These are phyloP conservation scores for Taxillus chinensis DNA, from an alignment of 164 flowering plant species.

Conservation along the genomic window DNA sequence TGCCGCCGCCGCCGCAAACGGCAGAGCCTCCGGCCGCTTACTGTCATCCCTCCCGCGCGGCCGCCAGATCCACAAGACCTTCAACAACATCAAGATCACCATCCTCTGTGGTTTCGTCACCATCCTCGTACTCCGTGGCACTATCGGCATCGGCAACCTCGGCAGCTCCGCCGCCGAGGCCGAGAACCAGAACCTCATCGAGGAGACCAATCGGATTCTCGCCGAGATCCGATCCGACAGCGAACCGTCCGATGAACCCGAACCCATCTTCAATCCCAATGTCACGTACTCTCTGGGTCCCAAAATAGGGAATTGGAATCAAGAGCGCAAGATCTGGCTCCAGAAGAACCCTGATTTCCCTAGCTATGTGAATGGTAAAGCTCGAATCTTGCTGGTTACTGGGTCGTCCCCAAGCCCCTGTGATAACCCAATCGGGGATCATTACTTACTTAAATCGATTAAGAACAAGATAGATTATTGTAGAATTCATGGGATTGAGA, in stretches of 20 bases:
- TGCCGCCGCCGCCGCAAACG: too few species aligned
- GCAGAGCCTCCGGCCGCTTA: background rate
- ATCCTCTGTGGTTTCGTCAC: constrained; percentile 5
- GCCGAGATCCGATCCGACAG: constrained; percentile 1
- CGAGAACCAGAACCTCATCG: background rate
- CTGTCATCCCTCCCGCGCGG: background rate
- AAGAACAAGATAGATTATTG: constrained; percentile 3
- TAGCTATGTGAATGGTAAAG: background rate
- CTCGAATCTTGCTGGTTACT: constrained; percentile 1
- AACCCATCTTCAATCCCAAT: background rate
- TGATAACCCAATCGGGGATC: constrained; percentile 2
- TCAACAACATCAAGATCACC: constrained; percentile 6
- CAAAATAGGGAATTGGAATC: background rate
- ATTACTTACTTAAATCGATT: background rate
- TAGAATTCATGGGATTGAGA: constrained; percentile 2
- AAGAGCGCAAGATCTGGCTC: constrained; percentile 1
- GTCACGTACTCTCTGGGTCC: constrained; percentile 1
- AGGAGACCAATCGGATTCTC: background rate
- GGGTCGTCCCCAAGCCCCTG: constrained; percentile 4
- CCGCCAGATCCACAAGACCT: constrained; percentile 6
- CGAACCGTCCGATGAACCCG: background rate
- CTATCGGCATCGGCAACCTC: constrained; percentile 2
- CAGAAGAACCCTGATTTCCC: background rate
- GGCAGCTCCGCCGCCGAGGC: constrained; percentile 1
- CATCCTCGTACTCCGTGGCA: constrained; percentile 7